A percentile compares a stretch with the other conserved stretches of the same genome.
phyloP scores from a whole-genome alignment of 163 green algal genomes.

The Volvox carteri region DNA sequence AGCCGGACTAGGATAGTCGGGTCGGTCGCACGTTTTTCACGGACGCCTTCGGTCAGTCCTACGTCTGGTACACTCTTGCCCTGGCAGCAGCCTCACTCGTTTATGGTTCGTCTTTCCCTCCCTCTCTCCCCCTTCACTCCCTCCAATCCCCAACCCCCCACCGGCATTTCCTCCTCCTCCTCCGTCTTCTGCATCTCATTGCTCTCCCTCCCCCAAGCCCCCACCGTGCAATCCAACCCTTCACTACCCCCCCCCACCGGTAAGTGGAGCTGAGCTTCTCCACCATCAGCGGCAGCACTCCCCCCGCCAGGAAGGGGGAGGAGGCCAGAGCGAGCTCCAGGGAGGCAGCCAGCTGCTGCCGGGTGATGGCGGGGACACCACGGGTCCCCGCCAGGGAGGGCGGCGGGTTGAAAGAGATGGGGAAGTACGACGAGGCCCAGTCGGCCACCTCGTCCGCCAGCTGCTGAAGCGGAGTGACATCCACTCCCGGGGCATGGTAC shows the following conservation, averaged over 20 bases:
- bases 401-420: constrained; percentile 80
- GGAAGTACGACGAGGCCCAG: constrained; percentile 81
- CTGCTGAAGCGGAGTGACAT: constrained; percentile 58
- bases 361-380: constrained; percentile 63
- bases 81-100: no score
- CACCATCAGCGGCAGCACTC: constrained; percentile 80
- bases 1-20: no score
- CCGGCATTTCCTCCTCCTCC: no score
- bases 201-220: no score
- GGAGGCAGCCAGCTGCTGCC: constrained; percentile 70
- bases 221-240: no score
- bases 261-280: constrained; percentile 88
- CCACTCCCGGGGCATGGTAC: constrained; percentile 64
- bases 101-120: no score
- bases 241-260: constrained; percentile 73
- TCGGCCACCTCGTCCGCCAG: constrained; percentile 82
- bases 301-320: constrained; percentile 75
- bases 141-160: no score
- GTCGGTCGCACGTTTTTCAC: no score
- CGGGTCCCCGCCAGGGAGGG: not conserved
- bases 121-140: no score
- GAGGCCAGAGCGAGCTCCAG: constrained; percentile 73
- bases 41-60: no score
- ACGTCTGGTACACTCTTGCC: no score
- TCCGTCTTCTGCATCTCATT: no score